These are phyloP conservation scores for Phaffomyces antillensis DNA, from an alignment of 805 yeast genomes.

Conservation along the genomic window DNA sequence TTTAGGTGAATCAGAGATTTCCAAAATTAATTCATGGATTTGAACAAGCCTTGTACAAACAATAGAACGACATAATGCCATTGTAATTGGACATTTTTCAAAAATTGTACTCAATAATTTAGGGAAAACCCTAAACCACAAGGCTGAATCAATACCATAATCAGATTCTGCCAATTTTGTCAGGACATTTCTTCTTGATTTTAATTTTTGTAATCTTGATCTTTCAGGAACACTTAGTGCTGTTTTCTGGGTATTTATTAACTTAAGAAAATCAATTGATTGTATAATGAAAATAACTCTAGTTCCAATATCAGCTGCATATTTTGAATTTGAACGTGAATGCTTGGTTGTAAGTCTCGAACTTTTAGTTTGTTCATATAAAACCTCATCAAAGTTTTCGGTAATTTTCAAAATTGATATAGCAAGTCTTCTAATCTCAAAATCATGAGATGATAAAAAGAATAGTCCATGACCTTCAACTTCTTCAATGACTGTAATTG, in stretches of 20 bases:
- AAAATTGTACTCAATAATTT: conserved; percentile 63
- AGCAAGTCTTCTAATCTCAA: conserved; percentile 66
- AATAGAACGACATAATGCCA: conserved; percentile 85
- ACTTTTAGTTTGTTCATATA: conserved; percentile 42
- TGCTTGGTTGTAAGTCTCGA: conserved; percentile 25
- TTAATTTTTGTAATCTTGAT: conserved; percentile 58
- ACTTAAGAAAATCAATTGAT: conserved; percentile 55
- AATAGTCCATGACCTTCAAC: conserved; percentile 94
- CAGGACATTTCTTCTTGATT: conserved; percentile 59
- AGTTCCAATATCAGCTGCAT: conserved; percentile 74
- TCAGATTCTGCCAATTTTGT: conserved; percentile 80
- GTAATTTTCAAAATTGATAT: conserved; percentile 67
- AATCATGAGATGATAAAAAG: conserved; percentile 84
- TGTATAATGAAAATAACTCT: conserved; percentile 73
- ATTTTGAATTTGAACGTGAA: conserved; percentile 53
- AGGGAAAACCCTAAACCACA: conserved; percentile 93
- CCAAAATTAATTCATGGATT: conserved; percentile 62
- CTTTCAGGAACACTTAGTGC: conserved; percentile 69
- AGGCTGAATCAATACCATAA: conserved; percentile 89
- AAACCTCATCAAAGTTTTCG: conserved; percentile 82
- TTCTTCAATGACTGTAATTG: conserved; percentile 84
- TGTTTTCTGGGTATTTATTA: conserved; percentile 44
- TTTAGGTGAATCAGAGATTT: conserved; percentile 39
- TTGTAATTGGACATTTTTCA: conserved; percentile 82
- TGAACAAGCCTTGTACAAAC: conserved; percentile 87